These are phyloP conservation scores for Skeletonema tropicum DNA, from an alignment of 108 stramenopile species.

Conservation along the genomic window DNA sequence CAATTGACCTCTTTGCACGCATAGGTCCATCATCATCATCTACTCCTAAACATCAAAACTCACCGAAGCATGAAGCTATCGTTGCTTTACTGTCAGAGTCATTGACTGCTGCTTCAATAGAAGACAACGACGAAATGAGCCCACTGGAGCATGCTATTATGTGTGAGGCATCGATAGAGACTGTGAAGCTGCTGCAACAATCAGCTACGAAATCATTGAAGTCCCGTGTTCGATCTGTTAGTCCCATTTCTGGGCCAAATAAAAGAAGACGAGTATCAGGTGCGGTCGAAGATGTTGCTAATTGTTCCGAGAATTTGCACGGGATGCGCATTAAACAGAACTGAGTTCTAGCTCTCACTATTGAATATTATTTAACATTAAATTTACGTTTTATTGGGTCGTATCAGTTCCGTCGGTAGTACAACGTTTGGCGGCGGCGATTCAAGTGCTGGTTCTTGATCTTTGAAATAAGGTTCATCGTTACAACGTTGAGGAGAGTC, in stretches of 20 bases:
- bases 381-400: background rate
- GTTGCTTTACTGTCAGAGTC: slow-evolving; percentile 5
- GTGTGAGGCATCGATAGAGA: background rate
- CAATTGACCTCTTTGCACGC: background rate
- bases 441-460: background rate
- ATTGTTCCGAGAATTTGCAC: no score
- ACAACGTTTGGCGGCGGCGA: slow-evolving; percentile 1
- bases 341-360: no score
- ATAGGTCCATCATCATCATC: background rate
- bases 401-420: background rate
- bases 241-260: background rate
- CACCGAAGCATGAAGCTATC: background rate
- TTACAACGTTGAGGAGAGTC: background rate
- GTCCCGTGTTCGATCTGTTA: background rate
- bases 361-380: background rate
- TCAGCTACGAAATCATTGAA: background rate
- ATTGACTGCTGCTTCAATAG: background rate
- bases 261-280: background rate
- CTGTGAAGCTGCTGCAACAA: background rate
- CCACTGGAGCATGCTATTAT: slow-evolving; percentile 5
- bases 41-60: background rate
- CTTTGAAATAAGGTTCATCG: background rate
- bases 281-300: no score
- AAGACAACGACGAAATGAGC: slow-evolving; percentile 9
- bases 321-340: no score